Base-by-base conservation (phyloP, 2,329 filamentous ascomycete genomes). In the Zelopaecilomyces penicillatus region DNA sequence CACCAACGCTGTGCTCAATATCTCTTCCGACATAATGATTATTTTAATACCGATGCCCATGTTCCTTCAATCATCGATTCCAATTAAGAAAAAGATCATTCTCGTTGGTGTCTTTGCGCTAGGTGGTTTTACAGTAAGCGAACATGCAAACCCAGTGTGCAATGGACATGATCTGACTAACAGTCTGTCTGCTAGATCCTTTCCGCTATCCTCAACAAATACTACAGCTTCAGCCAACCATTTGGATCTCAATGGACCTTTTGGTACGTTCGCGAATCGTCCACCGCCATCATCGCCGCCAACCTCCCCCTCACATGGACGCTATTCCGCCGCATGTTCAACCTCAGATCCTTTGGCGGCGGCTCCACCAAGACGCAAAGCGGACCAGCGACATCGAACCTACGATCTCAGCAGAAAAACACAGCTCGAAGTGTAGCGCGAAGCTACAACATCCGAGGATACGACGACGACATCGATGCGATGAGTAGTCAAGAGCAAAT, bases 21-120 rank as follows among this genome's bases (percentile, higher is more conserved):
- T 82, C 40, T 71, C 73, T 3, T 79, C 76, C 28, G 79, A 82
- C 50, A 33, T 80, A 3, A 68, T 76, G 62, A 80, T 83, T 55
- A 71, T 82, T 29, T 54, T 68, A 4, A 71, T 82, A 19, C 76
- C 77, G 1, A 66, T 82, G 50, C 76, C 77, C 2, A 51, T 74
- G 28, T 65, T 82, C 28, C 51, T 74, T 8, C 67, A 67, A 28
- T 68, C 78, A 1, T 67, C 70, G 38, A 63, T 82, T 2, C 62
- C 67, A 5, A 35, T 64, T 1, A 74, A 68, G 55, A 71, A 76
- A 54, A 82, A 81, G 58, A 43, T 71, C 0, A 65, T 78, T 1
- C 66, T 82, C 1, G 65, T 65, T 39, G 57, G 56, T 4, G 63
- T 75, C 28, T 73, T 75, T 46, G 61, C 65, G 7, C 52, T 75